Conservation (phyloP, 306 rosid species). For the Rosa rugosa region DNA sequence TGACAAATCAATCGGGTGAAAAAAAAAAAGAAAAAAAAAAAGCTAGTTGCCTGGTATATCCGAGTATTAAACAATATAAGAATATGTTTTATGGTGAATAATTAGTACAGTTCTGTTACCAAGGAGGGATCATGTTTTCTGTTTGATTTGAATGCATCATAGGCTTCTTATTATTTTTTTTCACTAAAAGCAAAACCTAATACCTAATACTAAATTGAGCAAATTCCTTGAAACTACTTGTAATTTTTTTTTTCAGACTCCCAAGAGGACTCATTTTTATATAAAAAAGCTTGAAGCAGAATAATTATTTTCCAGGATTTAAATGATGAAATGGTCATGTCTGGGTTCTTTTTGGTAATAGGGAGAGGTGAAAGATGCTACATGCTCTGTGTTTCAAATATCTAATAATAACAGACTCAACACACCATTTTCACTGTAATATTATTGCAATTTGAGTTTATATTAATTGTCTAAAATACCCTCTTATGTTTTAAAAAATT, state of each 20-base stretch:
- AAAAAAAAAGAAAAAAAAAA: background rate
- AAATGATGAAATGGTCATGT: background rate
- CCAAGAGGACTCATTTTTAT: background rate
- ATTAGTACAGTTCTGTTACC: background rate
- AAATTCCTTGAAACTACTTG: background rate
- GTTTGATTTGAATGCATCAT: background rate
- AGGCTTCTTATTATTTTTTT: background rate
- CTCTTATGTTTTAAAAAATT: background rate
- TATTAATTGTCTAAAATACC: background rate
- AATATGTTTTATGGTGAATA: background rate
- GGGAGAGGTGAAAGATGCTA: background rate
- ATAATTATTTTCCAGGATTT: background rate
- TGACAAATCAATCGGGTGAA: background rate
- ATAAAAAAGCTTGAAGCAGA: background rate
- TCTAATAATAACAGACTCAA: background rate
- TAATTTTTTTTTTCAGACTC: background rate
- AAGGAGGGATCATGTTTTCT: background rate
- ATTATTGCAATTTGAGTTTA: background rate
- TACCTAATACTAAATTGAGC: background rate
- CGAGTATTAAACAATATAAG: background rate
- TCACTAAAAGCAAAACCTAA: background rate
- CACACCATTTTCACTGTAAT: background rate
- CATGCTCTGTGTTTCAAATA: background rate
- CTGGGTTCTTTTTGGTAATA: background rate
- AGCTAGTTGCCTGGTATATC: background rate